Base-by-base conservation (phyloP, 2,329 filamentous ascomycete genomes). In the Colletotrichum coccodes region DNA sequence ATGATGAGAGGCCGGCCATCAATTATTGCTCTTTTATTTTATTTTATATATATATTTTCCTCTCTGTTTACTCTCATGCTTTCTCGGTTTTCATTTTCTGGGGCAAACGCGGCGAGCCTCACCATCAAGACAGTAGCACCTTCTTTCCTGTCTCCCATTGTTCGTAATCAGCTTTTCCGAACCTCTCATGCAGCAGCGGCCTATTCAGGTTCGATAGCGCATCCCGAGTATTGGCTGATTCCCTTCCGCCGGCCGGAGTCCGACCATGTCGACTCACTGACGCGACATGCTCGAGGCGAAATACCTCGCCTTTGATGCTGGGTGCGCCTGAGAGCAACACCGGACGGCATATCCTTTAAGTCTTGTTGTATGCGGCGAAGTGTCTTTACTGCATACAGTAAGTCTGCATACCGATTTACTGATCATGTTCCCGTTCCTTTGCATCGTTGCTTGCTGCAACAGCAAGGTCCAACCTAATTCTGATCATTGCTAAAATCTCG, bases 51-150 rank as follows among this genome's bases (percentile, higher is more conserved):
- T n/a, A n/a, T n/a, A n/a, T n/a, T n/a, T n/a, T n/a, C n/a, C n/a
- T n/a, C n/a, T n/a, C n/a, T n/a, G n/a, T n/a, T n/a, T n/a, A n/a
- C n/a, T n/a, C n/a, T n/a, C n/a, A n/a, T n/a, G n/a, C n/a, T n/a
- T n/a, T n/a, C n/a, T n/a, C n/a, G n/a, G n/a, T n/a, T n/a, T n/a
- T n/a, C n/a, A 47, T 47, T 47, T 28, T 16, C 11, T 9, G 26
- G 44, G 58, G 21, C 44, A 50, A 60, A 18, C 58, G 58, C 44
- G 32, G 58, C 44, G 58, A 50, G 32, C 14, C n/a, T 40, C 21
- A n/a, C 23, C 16, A 60, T 26, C 32, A 36, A 60, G 21, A 30
- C 30, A 26, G 28, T 18, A 26, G 16, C 52, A 54, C 28, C 14
- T 50, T 30, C 47, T 50, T 44, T 50, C 21, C 28, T 16, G 28